Evolutionary conservation across 2,329 filamentous ascomycete species (phyloP), one percentile per base, ranked within the genome.

Genomic region (Beauveria rudraprayagi): DNA sequence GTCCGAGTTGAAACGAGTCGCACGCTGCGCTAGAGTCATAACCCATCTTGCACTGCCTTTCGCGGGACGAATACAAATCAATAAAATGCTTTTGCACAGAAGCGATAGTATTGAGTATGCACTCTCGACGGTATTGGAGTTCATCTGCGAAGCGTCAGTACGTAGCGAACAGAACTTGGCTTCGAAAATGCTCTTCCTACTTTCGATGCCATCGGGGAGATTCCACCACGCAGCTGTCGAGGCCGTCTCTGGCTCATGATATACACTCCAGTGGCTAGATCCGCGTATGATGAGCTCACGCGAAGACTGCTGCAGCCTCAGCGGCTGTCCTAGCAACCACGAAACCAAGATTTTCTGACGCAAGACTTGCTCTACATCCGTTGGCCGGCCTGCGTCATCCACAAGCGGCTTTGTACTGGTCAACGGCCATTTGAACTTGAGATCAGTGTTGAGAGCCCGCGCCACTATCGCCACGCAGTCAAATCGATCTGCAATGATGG

Each of bases 1-100:
- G 88, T 24, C 89, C 89, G 1, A 92, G 81, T 72, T 92, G 89
- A 68, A 88, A 92, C 2, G 85, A 86, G 73, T 92, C 89, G 71
- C 89, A 92, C 47, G 88, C 84, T 2, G 81, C 73, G 63, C 85
- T 89, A 2, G 84, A 86, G 68, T 90, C 88, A 71, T 92, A 92
- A 57, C 89, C 88, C 0, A 91, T 79, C 67, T 84, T 85, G 72
- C 89, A 92, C 70, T 91, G 89, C 8, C 77, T 73, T 37, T 75
- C 79, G n/a, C 85, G 83, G 10, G 87, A 88, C 1, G 83, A 83
- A 70, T 91, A 92, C 0, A 89, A 75, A 7, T 71, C 70, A 3
- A 92, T 74, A 61, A 91, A 91, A 70, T 91, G 84, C 1, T 78
- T 77, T 63, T 87, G 87, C 1, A 91, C 76, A 0, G 88, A 90